Percentiles rank a stretch among this genome's conserved stretches.
phyloP scores from a whole-genome alignment of 495 filamentous ascomycete species.

The Daldinia caldariorum region DNA sequence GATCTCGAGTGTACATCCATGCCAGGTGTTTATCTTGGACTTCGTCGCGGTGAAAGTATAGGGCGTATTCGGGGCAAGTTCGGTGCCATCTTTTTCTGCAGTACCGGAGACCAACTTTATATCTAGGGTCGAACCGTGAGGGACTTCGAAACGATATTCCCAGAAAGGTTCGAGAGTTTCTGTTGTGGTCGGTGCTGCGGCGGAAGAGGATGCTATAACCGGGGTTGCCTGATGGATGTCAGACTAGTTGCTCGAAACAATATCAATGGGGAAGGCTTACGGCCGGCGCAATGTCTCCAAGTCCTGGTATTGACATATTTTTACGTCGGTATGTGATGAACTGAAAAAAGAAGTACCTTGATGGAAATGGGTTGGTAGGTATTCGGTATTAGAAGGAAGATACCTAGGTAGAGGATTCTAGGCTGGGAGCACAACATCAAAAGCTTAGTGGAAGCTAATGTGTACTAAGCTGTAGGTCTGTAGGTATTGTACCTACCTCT shows the following conservation, averaged over 20 bases:
- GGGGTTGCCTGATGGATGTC: constrained; percentile 38
- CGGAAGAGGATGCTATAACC: constrained; percentile 38
- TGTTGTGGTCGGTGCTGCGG: constrained; percentile 40
- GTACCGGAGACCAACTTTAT: constrained; percentile 74
- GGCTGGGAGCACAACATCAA: constrained; percentile 7
- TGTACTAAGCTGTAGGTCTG: no score
- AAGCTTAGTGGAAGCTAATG: constrained; percentile 17
- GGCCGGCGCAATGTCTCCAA: constrained; percentile 58
- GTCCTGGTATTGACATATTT: constrained; percentile 61
- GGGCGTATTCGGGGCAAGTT: constrained; percentile 80
- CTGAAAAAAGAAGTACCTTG: background rate
- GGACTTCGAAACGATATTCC: constrained; percentile 95
- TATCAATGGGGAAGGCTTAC: constrained; percentile 43
- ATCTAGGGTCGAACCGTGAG: constrained; percentile 68
- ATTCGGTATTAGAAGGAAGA: background rate
- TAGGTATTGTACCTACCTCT: no score
- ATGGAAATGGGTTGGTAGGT: no score
- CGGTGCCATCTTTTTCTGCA: constrained; percentile 95
- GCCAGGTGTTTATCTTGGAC: constrained; percentile 88
- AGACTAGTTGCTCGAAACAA: constrained; percentile 13
- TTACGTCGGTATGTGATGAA: background rate
- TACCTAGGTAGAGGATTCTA: no score
- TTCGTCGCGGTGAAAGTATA: constrained; percentile 89
- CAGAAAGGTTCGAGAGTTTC: constrained; percentile 57
- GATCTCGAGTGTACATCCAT: constrained; percentile 86